These are phyloP conservation scores for Diaporthe ilicicola DNA, from an alignment of 2,329 filamentous ascomycete species.

Conservation along the genomic window DNA sequence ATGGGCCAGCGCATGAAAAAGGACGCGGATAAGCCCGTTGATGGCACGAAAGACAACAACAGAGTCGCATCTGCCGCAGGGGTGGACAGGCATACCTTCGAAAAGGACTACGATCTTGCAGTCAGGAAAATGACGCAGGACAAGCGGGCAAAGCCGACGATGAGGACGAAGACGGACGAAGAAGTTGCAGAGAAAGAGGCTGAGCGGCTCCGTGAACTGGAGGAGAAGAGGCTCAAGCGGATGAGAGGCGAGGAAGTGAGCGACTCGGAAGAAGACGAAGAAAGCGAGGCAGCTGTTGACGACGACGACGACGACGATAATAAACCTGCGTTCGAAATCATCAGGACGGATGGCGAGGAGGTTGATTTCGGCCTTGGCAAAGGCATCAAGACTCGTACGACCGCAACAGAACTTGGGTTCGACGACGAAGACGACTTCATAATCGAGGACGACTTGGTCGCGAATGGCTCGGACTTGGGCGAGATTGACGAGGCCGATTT, in stretches of 20 bases:
- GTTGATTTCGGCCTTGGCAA: constrained; percentile 68
- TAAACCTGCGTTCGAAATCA: constrained; percentile 41
- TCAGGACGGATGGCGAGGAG: constrained; percentile 48
- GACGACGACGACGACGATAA: constrained; percentile 49
- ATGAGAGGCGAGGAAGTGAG: constrained; percentile 86
- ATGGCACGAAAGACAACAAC: constrained; percentile 40
- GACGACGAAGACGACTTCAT: constrained; percentile 96
- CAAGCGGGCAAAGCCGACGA: constrained; percentile 82
- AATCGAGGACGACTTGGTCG: constrained; percentile 87
- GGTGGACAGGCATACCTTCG: constrained; percentile 73
- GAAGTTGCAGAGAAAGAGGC: constrained; percentile 83
- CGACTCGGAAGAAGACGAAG: constrained; percentile 66
- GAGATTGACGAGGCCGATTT: constrained; percentile 64
- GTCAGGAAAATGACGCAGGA: constrained; percentile 86
- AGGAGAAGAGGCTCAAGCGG: constrained; percentile 81
- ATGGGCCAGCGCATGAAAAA: constrained; percentile 55
- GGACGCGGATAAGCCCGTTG: constrained; percentile 35
- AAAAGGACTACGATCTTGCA: constrained; percentile 88
- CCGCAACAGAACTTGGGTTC: constrained; percentile 72
- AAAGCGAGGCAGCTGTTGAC: constrained; percentile 48
- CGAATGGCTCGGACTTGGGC: constrained; percentile 75
- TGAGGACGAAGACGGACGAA: constrained; percentile 91
- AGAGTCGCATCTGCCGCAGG: constrained; percentile 43
- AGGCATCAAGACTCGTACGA: constrained; percentile 65
- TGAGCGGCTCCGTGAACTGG: constrained; percentile 78